These are phyloP conservation scores for Erythrophleum fordii DNA, from an alignment of 306 rosid species.

Conservation along the genomic window DNA sequence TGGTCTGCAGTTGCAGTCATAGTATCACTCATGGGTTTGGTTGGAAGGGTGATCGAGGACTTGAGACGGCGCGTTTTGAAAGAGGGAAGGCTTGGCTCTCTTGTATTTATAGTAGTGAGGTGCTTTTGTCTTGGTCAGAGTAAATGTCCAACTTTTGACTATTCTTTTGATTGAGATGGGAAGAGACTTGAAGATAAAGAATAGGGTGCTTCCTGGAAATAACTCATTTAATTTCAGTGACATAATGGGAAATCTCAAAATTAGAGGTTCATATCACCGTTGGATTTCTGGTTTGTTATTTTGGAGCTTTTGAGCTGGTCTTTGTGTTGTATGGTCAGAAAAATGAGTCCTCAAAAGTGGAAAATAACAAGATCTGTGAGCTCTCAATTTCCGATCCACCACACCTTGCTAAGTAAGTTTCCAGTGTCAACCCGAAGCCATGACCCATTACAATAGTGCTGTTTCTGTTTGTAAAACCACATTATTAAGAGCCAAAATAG, in stretches of 20 bases:
- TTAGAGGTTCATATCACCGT: slow-evolving; percentile 9
- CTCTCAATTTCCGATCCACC: no score
- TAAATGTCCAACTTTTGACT: slow-evolving; percentile 43
- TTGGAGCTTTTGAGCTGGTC: slow-evolving; percentile 37
- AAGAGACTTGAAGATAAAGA: slow-evolving; percentile 34
- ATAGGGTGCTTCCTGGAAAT: slow-evolving; percentile 54
- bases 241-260: slow-evolving; percentile 11
- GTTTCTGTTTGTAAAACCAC: no score
- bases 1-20: slow-evolving; percentile 30
- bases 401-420: no score
- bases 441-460: no score
- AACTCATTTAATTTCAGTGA: slow-evolving; percentile 15
- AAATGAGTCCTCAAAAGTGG: slow-evolving; percentile 39
- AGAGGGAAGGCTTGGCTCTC: slow-evolving; percentile 5
- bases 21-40: neutral
- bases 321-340: slow-evolving; percentile 50
- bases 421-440: no score
- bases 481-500: no score
- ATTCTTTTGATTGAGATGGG: slow-evolving; percentile 35
- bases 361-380: neutral
- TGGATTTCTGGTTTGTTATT: slow-evolving; percentile 32
- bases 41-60: neutral
- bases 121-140: slow-evolving; percentile 40
- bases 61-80: neutral
- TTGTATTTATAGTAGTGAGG: neutral